A percentile compares a stretch with the other conserved stretches of the same genome.
These are phyloP conservation scores for Galerina marginata DNA, from an alignment of 768 basidiomycete genomes.

Conservation along the genomic window DNA sequence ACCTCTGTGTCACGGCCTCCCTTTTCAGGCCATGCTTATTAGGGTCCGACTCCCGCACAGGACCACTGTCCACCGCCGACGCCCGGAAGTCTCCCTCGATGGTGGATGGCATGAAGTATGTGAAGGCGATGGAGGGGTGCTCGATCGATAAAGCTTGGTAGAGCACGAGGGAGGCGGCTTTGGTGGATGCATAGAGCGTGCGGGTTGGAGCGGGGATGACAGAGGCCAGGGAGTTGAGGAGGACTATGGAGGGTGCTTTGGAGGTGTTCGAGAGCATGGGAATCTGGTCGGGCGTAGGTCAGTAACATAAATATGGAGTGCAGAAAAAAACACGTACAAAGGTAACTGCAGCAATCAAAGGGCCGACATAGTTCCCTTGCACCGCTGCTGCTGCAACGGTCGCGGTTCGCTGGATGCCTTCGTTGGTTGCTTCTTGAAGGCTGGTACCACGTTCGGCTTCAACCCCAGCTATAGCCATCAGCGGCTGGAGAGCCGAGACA, in stretches of 20 bases:
- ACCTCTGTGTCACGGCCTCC: constrained; percentile 62
- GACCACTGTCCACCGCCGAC: constrained; percentile 70
- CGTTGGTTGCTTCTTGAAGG: constrained; percentile 45
- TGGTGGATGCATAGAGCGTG: constrained; percentile 82
- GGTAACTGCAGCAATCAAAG: constrained; percentile 69
- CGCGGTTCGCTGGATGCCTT: constrained; percentile 64
- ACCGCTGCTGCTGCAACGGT: constrained; percentile 62
- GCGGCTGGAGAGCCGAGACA: constrained; percentile 78
- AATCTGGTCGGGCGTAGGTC: constrained; percentile 51
- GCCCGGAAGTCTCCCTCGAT: constrained; percentile 82
- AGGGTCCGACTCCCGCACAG: constrained; percentile 54
- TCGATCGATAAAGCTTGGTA: constrained; percentile 84
- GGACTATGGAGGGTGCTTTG: constrained; percentile 69
- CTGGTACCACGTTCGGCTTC: constrained; percentile 37
- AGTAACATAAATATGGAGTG: background rate
- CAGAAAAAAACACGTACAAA: constrained; percentile 49
- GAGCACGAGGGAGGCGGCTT: constrained; percentile 77
- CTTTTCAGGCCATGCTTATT: constrained; percentile 63
- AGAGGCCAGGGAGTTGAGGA: constrained; percentile 80
- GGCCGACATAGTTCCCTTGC: constrained; percentile 71
- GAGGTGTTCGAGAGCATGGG: constrained; percentile 75
- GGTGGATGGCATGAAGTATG: constrained; percentile 67
- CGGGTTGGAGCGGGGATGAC: constrained; percentile 87
- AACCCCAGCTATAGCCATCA: constrained; percentile 73
- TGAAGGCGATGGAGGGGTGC: constrained; percentile 70